Conservation (phyloP, 2,329 filamentous ascomycete genomes). For the Endothia cerciana region DNA sequence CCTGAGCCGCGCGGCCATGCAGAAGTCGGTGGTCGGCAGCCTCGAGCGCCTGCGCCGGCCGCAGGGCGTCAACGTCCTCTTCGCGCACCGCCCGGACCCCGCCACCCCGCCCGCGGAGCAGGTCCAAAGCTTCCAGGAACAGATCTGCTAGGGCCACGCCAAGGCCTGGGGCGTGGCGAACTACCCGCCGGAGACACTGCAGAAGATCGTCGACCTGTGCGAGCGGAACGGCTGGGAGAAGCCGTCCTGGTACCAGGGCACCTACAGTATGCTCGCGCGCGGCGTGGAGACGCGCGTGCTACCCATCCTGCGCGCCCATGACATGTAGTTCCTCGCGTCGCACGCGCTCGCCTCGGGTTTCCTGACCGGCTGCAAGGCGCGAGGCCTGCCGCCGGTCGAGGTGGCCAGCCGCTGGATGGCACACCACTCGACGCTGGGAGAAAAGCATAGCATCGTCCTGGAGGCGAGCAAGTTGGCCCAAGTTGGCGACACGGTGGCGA, state of each 20-base stretch:
- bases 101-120: constrained; percentile 42
- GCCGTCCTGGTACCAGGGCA: constrained; percentile 45
- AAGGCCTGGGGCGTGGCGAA: constrained; percentile 45
- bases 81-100: constrained; percentile 42
- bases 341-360: constrained; percentile 36
- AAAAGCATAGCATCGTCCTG: constrained; percentile 30
- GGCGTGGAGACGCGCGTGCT: constrained; percentile 41
- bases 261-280: constrained; percentile 44
- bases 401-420: constrained; percentile 35
- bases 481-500: constrained; percentile 20
- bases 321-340: constrained; percentile 33
- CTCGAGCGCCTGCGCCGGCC: constrained; percentile 34
- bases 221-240: constrained; percentile 41
- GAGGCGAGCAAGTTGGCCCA: constrained; percentile 31
- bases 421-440: constrained; percentile 28
- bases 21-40: constrained; percentile 36
- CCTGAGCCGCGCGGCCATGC: constrained; percentile 34
- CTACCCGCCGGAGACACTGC: constrained; percentile 36
- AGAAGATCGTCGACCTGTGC: constrained; percentile 39
- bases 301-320: constrained; percentile 41
- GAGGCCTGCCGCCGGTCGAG: constrained; percentile 38
- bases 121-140: constrained; percentile 38
- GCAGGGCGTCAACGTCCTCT: constrained; percentile 39
- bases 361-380: constrained; percentile 36
- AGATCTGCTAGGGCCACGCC: constrained; percentile 38